Percentiles rank a stretch among this genome's conserved stretches.
Conservation (phyloP, 2,329 filamentous ascomycete species). For the Akanthomyces muscarius region DNA sequence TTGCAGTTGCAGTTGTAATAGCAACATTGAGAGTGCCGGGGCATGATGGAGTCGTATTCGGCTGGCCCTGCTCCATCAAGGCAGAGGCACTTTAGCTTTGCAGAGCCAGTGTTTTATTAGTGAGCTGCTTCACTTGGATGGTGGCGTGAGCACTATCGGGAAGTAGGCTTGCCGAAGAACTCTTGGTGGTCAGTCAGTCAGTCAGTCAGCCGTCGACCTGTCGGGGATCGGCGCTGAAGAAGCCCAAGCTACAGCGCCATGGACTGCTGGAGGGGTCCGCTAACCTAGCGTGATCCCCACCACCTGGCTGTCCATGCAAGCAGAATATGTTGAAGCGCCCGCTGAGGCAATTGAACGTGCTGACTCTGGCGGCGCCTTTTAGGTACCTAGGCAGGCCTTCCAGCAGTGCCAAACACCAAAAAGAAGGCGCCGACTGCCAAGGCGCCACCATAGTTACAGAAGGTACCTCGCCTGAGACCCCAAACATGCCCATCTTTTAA, state of each 20-base stretch:
- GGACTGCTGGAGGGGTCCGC: not conserved
- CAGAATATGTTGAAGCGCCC: not conserved
- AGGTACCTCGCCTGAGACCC: not conserved
- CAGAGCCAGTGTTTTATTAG: not conserved
- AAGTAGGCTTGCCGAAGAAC: not conserved
- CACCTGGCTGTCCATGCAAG: no score
- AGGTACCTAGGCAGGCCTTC: not conserved
- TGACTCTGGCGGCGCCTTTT: not conserved
- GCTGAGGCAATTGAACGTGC: not conserved
- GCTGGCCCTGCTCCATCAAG: no score
- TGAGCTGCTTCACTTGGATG: not conserved
- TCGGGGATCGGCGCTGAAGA: not conserved
- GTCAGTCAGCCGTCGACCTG: not conserved
- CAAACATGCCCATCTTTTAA: not conserved
- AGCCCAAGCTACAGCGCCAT: not conserved
- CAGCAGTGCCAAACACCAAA: not conserved
- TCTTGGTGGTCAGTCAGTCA: not conserved
- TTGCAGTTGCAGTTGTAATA: no score
- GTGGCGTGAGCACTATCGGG: not conserved
- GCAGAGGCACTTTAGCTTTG: no score
- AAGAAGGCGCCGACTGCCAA: not conserved
- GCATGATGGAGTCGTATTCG: no score
- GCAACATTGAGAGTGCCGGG: no score
- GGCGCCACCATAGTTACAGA: not conserved
- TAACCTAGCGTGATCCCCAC: not conserved